Conservation (phyloP, 192 early-diverging fungal species). For the Thoreauomyces humboldtii region DNA sequence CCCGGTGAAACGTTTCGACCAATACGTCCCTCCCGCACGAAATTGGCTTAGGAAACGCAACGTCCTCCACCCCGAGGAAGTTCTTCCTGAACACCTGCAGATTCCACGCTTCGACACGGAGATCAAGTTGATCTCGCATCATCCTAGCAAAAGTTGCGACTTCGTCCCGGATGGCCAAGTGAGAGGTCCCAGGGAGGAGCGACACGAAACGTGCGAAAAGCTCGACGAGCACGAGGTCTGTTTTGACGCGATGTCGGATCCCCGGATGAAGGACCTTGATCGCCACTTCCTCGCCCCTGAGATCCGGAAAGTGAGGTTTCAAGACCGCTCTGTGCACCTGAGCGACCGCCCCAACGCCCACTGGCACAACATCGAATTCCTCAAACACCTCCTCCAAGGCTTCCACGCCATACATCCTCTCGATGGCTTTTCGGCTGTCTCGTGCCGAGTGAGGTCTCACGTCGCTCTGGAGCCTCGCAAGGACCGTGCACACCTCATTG, state of each 20-base stretch:
- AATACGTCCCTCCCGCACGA: conserved; percentile 57
- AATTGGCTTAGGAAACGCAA: conserved; percentile 69
- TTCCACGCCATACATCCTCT: conserved; percentile 55
- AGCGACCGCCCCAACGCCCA: conserved; percentile 92
- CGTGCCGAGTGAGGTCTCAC: conserved; percentile 75
- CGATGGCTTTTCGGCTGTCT: conserved; percentile 61
- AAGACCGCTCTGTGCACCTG: conserved; percentile 63
- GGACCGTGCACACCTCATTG: conserved; percentile 62
- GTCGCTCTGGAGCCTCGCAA: conserved; percentile 77
- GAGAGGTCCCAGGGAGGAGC: conserved; percentile 70
- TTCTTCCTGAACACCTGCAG: conserved; percentile 47
- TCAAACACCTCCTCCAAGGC: conserved; percentile 72
- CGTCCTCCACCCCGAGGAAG: conserved; percentile 19
- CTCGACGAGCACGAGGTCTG: conserved; percentile 79
- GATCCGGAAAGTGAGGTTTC: neutral
- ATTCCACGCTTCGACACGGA: conserved; percentile 75
- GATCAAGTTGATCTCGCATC: conserved; percentile 88
- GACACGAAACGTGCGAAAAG: conserved; percentile 62
- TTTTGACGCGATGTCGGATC: conserved; percentile 57
- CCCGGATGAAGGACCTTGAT: conserved; percentile 91
- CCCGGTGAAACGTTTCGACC: conserved; percentile 82
- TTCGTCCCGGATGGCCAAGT: conserved; percentile 87
- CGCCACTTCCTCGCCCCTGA: conserved; percentile 37
- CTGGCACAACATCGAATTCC: conserved; percentile 66
- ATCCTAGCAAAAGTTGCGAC: conserved; percentile 81